Percentiles rank a stretch among this genome's conserved stretches.
phyloP scores from a whole-genome alignment of 75 land plant genomes.

The Pinus albicaulis region DNA sequence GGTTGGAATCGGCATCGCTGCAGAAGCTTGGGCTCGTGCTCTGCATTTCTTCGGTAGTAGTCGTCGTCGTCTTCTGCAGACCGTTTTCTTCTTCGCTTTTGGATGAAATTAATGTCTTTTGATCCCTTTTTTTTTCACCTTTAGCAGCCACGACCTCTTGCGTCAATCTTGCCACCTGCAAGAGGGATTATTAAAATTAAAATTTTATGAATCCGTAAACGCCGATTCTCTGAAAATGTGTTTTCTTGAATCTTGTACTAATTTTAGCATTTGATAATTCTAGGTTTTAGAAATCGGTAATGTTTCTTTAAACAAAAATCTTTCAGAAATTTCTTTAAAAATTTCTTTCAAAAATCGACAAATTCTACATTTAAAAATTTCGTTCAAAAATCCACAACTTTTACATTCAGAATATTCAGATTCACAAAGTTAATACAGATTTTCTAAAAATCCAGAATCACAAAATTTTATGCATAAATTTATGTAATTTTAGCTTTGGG shows the following conservation, averaged over 20 bases:
- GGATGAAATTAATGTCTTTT: not conserved
- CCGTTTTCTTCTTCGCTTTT: not conserved
- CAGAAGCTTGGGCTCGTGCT: conserved; percentile 3
- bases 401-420: not conserved
- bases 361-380: not conserved
- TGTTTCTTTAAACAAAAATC: not conserved
- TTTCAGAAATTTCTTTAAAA: not conserved
- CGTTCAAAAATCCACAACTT: not conserved
- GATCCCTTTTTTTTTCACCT: not conserved
- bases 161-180: conserved; percentile 6
- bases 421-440: no score
- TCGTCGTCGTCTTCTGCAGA: not conserved
- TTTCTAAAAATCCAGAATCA: no score
- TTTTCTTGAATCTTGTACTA: not conserved
- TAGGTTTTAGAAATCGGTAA: not conserved
- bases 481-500: no score
- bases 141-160: not conserved
- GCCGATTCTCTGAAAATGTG: not conserved
- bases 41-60: not conserved
- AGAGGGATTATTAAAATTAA: not conserved
- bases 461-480: no score
- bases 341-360: not conserved
- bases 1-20: conserved; percentile 8
- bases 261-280: not conserved
- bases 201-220: no score